Evolutionary conservation across 169 alveolate genomes (phyloP).

Genomic region (Eimeria acervulina): DNA sequence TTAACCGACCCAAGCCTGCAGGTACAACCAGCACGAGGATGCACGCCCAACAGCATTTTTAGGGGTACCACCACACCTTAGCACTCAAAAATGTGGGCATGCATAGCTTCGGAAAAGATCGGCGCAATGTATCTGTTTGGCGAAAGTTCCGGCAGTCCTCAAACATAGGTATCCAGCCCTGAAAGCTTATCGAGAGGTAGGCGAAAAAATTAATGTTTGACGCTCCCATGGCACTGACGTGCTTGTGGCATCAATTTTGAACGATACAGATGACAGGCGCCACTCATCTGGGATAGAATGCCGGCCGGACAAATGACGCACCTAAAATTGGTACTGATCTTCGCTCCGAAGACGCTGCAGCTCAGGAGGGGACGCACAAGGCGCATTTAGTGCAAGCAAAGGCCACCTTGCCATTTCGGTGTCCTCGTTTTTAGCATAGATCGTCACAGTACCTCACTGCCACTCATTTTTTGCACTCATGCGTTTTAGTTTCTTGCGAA

Average conservation of each 20-base stretch:
- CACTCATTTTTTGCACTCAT: too few relatives aligned
- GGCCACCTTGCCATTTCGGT: neutral
- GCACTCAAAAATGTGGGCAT: neutral
- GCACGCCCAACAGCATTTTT: neutral
- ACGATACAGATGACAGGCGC: neutral
- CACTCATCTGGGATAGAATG: neutral
- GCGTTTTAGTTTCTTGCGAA: neutral
- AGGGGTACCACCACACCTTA: neutral
- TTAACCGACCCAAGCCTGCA: neutral
- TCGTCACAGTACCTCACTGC: too few relatives aligned
- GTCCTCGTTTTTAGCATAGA: neutral
- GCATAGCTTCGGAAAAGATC: too few relatives aligned
- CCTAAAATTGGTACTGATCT: neutral
- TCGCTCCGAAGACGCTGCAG: neutral
- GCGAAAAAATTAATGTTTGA: neutral
- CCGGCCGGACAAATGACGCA: neutral
- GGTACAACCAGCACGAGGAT: neutral
- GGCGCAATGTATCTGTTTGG: neutral
- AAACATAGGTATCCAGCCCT: neutral
- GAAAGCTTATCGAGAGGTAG: neutral
- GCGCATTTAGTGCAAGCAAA: neutral
- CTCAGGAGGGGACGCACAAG: neutral
- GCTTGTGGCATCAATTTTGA: neutral
- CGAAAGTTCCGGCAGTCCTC: neutral
- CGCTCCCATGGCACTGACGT: neutral